Evolutionary conservation across 768 basidiomycete species (phyloP), one percentile per base, ranked within the genome.

Genomic region (Amanita subjunquillea): DNA sequence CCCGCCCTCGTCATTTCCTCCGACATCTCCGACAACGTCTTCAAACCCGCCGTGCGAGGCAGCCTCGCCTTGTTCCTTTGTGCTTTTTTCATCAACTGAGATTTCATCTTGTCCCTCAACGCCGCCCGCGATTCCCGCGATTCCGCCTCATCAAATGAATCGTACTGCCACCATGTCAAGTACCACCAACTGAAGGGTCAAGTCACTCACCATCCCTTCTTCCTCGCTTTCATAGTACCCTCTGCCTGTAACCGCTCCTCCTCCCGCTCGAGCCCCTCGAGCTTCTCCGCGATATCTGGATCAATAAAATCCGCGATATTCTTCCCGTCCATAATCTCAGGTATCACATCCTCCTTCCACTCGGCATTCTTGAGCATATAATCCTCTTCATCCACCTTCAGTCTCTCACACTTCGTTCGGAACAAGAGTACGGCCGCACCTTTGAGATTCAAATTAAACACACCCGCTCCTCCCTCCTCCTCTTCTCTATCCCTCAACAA

Each of bases 281-380:
- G 83, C 69, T 93, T 95, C 69, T 94, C 94, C 17, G 82, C 84
- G 55, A 99, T 98, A 62, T 99, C 96, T 20, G 92, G 87, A 67
- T 98, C 95, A 67, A 98, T 89, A 56, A 99, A 99, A 74, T 99
- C 96, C 22, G 94, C 95, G 49, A 98, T 71, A 71, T 99, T 99
- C 79, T 97, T 97, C 71, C 96, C 96, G 59, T 97, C 83, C 85
- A 91, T 83, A 62, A 99, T 90, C 67, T 99, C 96, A n/a, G 96
- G 96, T n/a, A 98, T 87, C 58, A 81, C 76, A 63, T 99, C 96
- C 71, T 82, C 74, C 73, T 96, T 99, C 96, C 96, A 99, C 41
- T 89, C 85, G 36, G 87, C 82, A 63, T 96, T 83, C 22, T 82
- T 76, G 54, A 99, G 82, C 25, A 96, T 53, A 69, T 96, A 98